These are phyloP conservation scores for Phytopythium aichiense DNA, from an alignment of 352 stramenopile species.

Conservation along the genomic window DNA sequence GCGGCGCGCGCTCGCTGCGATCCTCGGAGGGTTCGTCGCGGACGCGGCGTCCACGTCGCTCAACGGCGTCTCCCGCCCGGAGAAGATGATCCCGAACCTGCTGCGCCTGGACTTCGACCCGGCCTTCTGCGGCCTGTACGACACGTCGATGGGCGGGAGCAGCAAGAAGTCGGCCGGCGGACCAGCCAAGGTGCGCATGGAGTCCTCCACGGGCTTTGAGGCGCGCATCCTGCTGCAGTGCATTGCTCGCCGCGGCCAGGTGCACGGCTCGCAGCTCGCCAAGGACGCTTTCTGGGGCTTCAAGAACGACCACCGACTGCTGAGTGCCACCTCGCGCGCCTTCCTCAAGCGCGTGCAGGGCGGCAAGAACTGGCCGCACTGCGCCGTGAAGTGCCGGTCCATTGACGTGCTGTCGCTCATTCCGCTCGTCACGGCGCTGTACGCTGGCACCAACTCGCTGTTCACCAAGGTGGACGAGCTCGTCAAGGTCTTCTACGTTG, in stretches of 20 bases:
- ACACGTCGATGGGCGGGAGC: slow-evolving; percentile 35
- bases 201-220: slow-evolving; percentile 79
- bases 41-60: slow-evolving; percentile 74
- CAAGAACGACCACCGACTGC: slow-evolving; percentile 72
- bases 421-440: slow-evolving; percentile 69
- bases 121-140: slow-evolving; percentile 66
- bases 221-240: slow-evolving; percentile 71
- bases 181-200: slow-evolving; percentile 31
- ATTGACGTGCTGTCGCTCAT: slow-evolving; percentile 78
- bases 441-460: slow-evolving; percentile 72
- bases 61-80: slow-evolving; percentile 69
- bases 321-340: slow-evolving; percentile 60
- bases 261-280: slow-evolving; percentile 65
- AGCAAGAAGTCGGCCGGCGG: slow-evolving; percentile 16
- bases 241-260: slow-evolving; percentile 59
- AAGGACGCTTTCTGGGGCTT: slow-evolving; percentile 83
- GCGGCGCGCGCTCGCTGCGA: slow-evolving; percentile 52
- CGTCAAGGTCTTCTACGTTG: slow-evolving; percentile 77
- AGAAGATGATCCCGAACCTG: slow-evolving; percentile 79
- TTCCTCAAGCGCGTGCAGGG: slow-evolving; percentile 77
- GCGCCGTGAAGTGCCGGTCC: slow-evolving; percentile 71
- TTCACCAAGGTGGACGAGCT: slow-evolving; percentile 81
- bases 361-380: slow-evolving; percentile 68
- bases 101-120: slow-evolving; percentile 70
- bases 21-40: slow-evolving; percentile 76